Percentiles rank a stretch among this genome's conserved stretches.
phyloP scores from a whole-genome alignment of 1,284 basidiomycete species.

The Cyathus pygmaeus region DNA sequence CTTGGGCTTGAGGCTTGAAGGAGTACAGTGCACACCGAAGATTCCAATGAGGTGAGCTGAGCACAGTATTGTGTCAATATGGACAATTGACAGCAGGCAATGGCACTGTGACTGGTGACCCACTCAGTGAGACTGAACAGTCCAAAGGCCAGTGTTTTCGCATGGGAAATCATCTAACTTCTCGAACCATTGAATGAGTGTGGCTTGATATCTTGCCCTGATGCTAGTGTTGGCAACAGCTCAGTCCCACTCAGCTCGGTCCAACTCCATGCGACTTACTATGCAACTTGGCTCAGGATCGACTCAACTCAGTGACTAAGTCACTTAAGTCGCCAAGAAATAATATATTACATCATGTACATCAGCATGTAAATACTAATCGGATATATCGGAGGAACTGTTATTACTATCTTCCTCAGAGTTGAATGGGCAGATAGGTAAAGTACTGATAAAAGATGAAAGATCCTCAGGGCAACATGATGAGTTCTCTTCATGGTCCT shows the following conservation, averaged over 20 bases:
- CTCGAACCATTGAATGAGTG: conserved; percentile 8
- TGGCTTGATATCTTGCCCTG: no score
- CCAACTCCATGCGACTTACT: no score
- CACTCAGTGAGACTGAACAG: conserved; percentile 1
- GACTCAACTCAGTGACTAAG: no score
- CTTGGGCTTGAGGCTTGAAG: background rate
- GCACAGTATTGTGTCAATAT: conserved; percentile 7
- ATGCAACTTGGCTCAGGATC: no score
- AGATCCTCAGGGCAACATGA: background rate
- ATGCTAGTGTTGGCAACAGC: no score
- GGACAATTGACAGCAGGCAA: conserved; percentile 1
- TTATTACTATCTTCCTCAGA: no score
- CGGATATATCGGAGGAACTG: no score
- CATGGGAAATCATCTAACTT: conserved; percentile 3
- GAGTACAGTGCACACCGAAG: background rate
- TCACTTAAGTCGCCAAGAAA: no score
- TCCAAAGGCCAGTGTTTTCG: conserved; percentile 9
- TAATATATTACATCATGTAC: no score
- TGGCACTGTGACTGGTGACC: background rate
- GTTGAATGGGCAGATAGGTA: background rate
- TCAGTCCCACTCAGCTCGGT: no score
- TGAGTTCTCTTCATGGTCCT: background rate
- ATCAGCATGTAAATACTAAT: no score
- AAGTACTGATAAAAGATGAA: background rate
- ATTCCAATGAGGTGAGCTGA: conserved; percentile 8